Conservation (phyloP, 2,329 filamentous ascomycete species). For the Fusarium coffeatum region DNA sequence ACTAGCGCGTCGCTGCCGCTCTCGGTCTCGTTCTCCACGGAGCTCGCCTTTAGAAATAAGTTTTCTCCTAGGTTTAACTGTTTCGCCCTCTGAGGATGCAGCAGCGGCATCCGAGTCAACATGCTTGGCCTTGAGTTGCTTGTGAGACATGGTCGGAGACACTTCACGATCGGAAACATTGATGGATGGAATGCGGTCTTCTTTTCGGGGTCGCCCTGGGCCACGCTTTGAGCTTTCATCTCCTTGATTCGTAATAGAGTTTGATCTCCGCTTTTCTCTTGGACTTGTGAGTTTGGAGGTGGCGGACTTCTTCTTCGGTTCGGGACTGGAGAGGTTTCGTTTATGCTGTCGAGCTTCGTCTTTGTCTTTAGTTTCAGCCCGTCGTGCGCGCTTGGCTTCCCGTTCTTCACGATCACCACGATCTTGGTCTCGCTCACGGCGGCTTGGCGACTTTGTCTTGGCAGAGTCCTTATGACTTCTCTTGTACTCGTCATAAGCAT, state of each 20-base stretch:
- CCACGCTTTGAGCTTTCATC: constrained; percentile 66
- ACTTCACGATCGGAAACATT: constrained; percentile 65
- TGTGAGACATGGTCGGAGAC: constrained; percentile 61
- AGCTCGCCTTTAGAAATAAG: constrained; percentile 72
- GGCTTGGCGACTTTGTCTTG: constrained; percentile 64
- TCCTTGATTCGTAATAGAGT: constrained; percentile 56
- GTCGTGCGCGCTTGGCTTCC: constrained; percentile 58
- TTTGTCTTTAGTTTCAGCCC: constrained; percentile 59
- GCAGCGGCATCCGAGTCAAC: constrained; percentile 65
- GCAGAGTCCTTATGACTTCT: constrained; percentile 61
- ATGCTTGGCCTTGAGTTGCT: constrained; percentile 63
- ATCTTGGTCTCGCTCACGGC: constrained; percentile 54
- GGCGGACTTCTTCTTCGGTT: constrained; percentile 57
- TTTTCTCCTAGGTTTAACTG: constrained; percentile 70
- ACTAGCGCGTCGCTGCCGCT: constrained; percentile 69
- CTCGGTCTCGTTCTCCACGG: constrained; percentile 68
- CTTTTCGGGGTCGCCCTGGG: constrained; percentile 66
- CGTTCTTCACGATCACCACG: constrained; percentile 56
- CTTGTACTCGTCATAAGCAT: constrained; percentile 75
- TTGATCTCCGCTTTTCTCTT: constrained; percentile 61
- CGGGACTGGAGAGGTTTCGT: constrained; percentile 63
- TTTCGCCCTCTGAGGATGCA: constrained; percentile 67
- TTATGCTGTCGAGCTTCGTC: constrained; percentile 59
- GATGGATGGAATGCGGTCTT: constrained; percentile 61
- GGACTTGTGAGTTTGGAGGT: constrained; percentile 56